These are phyloP conservation scores for Ailanthus altissimus DNA, from an alignment of 345 rosid genomes.

Conservation along the genomic window DNA sequence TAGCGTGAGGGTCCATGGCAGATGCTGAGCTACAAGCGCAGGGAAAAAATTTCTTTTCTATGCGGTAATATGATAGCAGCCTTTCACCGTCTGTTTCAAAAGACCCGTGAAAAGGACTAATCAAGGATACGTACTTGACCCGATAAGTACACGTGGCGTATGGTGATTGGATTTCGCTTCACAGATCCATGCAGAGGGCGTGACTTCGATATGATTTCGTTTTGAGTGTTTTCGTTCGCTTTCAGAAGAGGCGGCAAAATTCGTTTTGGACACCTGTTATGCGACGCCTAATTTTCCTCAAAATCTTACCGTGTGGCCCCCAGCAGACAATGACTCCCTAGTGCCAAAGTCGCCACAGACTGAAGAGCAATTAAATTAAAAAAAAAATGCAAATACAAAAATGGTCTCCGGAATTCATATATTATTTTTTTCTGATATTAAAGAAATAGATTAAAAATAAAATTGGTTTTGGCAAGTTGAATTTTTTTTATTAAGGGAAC, in stretches of 20 bases:
- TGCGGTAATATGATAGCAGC: background rate
- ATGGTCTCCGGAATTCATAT: no score
- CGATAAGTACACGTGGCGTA: conserved; percentile 34
- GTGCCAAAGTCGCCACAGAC: background rate
- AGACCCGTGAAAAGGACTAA: conserved; percentile 40
- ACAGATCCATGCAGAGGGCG: conserved; percentile 41
- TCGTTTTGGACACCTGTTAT: conserved; percentile 21
- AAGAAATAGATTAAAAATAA: no score
- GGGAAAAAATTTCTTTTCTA: background rate
- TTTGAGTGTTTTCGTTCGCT: background rate
- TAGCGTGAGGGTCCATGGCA: background rate
- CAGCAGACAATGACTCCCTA: conserved; percentile 10
- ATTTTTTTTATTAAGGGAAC: no score
- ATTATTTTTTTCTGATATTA: no score
- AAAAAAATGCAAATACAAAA: background rate
- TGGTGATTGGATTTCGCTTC: background rate
- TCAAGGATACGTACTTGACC: conserved; percentile 36
- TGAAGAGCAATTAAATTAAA: background rate
- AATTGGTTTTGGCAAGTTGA: no score
- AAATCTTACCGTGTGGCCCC: conserved; percentile 16
- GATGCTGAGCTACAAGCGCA: background rate
- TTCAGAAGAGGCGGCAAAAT: conserved; percentile 31
- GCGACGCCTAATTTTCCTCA: background rate
- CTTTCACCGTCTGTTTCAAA: background rate
- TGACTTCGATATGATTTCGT: conserved; percentile 5